Evolutionary conservation across 495 filamentous ascomycete species (phyloP), one percentile per base, ranked within the genome.

Genomic region (Xylaria telfairii): DNA sequence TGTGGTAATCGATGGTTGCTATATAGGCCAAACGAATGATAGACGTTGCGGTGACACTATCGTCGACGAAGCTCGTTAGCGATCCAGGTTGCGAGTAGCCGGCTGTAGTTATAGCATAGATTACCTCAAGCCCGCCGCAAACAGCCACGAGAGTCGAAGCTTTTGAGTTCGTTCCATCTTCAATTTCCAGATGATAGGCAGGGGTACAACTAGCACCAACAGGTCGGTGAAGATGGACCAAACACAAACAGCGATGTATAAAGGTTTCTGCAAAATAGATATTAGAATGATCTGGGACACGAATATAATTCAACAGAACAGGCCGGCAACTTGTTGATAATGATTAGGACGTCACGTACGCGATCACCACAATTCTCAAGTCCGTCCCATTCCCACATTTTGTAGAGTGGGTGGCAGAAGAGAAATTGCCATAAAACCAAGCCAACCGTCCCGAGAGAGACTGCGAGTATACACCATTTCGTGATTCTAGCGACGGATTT

Each of bases 351-450:
- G 30, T 69, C 12, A 51, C 67, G 21, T 62, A 69, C 67, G 37
- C 68, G 68, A 59, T 71, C 57, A 59, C 68, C 68, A 65, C 68
- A 71, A 37, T 32, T 71, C 10, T 71, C 68, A 46, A 71, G 68
- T 28, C 68, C 68, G 24, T 60, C 49, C 68, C 68, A 66, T 59
- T 57, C 37, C 60, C 60, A 71, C 68, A 71, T 71, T 39, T 60
- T 71, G n/a, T 34, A 59, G 17, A 71, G 42, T 10, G 68, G 68
- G 9, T 60, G 68, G n/a, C 68, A 71, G 53, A 71, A 71, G 19
- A 71, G 51, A 26, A 71, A 66, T n/a, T 71, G 61, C 68, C 68
- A 71, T 39, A 71, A 17, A n/a, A 71, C 21, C 39, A 71, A 51
- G 15, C 49, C 68, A n/a, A 39, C 12, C 3, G 61, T 65, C 0